Evolutionary conservation across 73 alveolate genomes (phyloP), one percentile per base, ranked within the genome.

Genomic region (Paramecium tetraurelia): DNA sequence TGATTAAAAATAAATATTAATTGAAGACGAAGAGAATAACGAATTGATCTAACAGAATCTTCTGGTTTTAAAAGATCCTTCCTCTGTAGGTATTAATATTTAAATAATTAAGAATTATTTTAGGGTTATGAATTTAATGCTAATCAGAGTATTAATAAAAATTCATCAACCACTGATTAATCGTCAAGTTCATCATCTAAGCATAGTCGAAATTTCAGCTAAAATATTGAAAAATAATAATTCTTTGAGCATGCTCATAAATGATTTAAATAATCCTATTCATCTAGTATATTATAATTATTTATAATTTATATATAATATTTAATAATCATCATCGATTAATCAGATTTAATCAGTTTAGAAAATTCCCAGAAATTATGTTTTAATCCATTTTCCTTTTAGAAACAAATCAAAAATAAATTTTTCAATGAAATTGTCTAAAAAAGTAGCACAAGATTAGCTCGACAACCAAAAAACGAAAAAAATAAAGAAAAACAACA

Each of bases 1-100:
- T 29, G 96, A 93, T 71, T 68, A 70, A 5, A 90, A 48, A 53
- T 88, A 93, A 76, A 93, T 93, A 68, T 40, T 85, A 14, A 71
- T 58, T 29, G 87, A 92, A n/a, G 94, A 93, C 22, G 86, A 93
- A 36, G 53, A 90, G 71, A 72, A 68, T 48, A 80, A 76, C 21
- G 95, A 77, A 40, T 63, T 87, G 18, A 68, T 71, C 58, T 33
- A 46, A 16, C 57, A 76, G 36, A 90, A 75, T 36, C 41, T 75
- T 10, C 12, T 33, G 9, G 38, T 75, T 33, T 36, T 75, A 11
- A 75, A 44, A 36, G 87, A 75, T 40, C 87, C 87, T 36, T 1
- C 41, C 29, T 21, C 59, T 75, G 10, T 14, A 75, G 58, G 87
- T 75, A 36, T 75, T 36, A 75, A n/a, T 43, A 36, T 12, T n/a